Evolutionary conservation across 1,284 basidiomycete species (phyloP), one percentile per base, ranked within the genome.

Genomic region (Exsudoporus floridanus): DNA sequence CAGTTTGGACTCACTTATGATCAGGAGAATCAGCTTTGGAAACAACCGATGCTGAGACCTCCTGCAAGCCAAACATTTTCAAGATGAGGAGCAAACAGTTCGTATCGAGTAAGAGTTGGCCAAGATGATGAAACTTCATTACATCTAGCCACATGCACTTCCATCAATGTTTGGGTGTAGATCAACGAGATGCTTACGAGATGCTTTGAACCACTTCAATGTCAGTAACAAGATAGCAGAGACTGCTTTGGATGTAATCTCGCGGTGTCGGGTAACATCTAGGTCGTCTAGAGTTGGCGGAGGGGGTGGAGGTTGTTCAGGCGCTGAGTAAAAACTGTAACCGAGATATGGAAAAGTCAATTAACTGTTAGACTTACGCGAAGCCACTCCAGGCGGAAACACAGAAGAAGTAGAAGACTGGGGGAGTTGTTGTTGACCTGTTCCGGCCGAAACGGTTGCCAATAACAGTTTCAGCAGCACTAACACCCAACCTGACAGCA

Each of bases 171-270:
- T 45, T 51, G 25, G n/a, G 21, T 35, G 48, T 39, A 39, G 33
- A 25, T 41, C 8, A 34, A 13, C 16, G 42, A 38, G 40, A 27
- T 25, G 80, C 89, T 70, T 60, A 95, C 94, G 94, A 46, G 94
- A 97, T 31, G 91, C 91, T 72, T 98, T 99, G 81, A 98, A 98
- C 97, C 97, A 99, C 69, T 98, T 98, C 58, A 99, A 72, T 4
- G 90, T 83, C 36, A 98, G 74, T 2, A 99, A 75, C 16, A 99
- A 71, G 57, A 99, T 97, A 1, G 95, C 94, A 18, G 95, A 98
- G 7, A 98, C 92, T 0, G 94, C 94, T 73, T 99, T 99, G 7
- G 92, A 94, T 0, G 93, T 96, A 62, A 99, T 97, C 71, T 99
- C 97, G 35, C 97, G 90, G 72, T 99, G 97, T 7, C 97, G 85